Evolutionary conservation across 495 filamentous ascomycete species (phyloP), one percentile per base, ranked within the genome.

Genomic region (Hypomontagnella monticulosa): DNA sequence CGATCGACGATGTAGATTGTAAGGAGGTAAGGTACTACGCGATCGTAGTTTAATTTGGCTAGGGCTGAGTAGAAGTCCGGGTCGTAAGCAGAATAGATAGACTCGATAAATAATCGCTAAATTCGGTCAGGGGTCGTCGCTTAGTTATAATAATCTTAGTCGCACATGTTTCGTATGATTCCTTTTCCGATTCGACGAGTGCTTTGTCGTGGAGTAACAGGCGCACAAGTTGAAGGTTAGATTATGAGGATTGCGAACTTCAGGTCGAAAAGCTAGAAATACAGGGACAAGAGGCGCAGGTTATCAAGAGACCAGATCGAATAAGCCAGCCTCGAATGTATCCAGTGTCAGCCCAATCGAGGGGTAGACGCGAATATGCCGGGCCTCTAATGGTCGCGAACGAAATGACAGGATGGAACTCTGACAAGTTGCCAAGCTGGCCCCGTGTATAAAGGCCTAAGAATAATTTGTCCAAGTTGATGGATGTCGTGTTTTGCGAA

Each of bases 71-170:
- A 49, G 36, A 27, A 38, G 36, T 30, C 27, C 55, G 30, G 34
- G 34, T 63, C 16, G 37, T 53, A 63, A 58, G 40, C 53, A 46
- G 44, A 57, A 27, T 11, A 27, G 47, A 50, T 52, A 40, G 40
- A 61, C 54, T 61, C 41, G 32, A 53, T 66, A 42, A 36, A 46
- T 64, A 51, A 4, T 44, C 40, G 54, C 54, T 15, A 36, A 49
- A 57, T 34, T 52, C 19, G 40, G 16, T 65, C 54, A 42, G 49
- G 48, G 48, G 47, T 50, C 32, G 54, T 58, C 33, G 19, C 14
- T 59, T 59, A 59, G 32, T 42, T 49, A 32, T 62, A 0, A 14
- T 6, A 57, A 53, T 47, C 42, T 47, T 15, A 65, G 40, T 40
- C 47, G 53, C 40, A 53, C 41, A 48, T 50, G 7, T 19, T 65